Evolutionary conservation across 768 basidiomycete genomes (phyloP).

Genomic region (Tulasnella sp.): DNA sequence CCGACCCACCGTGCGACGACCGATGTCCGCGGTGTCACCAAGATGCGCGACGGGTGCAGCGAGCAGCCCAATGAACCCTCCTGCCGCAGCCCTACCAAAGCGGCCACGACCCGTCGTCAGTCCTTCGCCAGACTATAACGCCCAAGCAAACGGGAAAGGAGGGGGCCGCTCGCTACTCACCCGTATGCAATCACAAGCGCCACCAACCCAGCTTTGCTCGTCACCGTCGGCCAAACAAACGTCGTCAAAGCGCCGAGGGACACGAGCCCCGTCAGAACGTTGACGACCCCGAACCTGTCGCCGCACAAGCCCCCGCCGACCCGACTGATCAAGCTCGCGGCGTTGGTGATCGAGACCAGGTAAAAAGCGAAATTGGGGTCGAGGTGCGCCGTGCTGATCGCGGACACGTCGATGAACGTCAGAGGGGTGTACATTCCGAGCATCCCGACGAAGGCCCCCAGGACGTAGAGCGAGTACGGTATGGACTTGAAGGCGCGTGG

Average conservation of each 20-base stretch:
- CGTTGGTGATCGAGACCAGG: slow-evolving; percentile 42
- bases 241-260: slow-evolving; percentile 61
- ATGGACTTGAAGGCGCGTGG: slow-evolving; percentile 55
- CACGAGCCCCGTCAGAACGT: slow-evolving; percentile 68
- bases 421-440: slow-evolving; percentile 51
- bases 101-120: background rate
- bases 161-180: too few relatives aligned
- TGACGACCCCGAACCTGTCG: slow-evolving; percentile 57
- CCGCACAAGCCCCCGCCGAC: slow-evolving; percentile 40
- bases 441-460: slow-evolving; percentile 59
- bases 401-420: slow-evolving; percentile 39
- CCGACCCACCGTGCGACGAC: slow-evolving; percentile 25
- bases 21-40: slow-evolving; percentile 30
- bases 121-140: background rate
- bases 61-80: slow-evolving; percentile 50
- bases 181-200: slow-evolving; percentile 66
- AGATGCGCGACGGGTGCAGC: slow-evolving; percentile 31
- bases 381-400: slow-evolving; percentile 23
- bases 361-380: slow-evolving; percentile 34
- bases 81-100: slow-evolving; percentile 52
- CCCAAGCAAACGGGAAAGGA: too few relatives aligned
- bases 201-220: slow-evolving; percentile 49
- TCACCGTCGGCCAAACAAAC: slow-evolving; percentile 65
- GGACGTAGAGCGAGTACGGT: slow-evolving; percentile 61
- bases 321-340: slow-evolving; percentile 41